These are phyloP conservation scores for Boletus coccyginus DNA, from an alignment of 768 basidiomycete genomes.

Conservation along the genomic window DNA sequence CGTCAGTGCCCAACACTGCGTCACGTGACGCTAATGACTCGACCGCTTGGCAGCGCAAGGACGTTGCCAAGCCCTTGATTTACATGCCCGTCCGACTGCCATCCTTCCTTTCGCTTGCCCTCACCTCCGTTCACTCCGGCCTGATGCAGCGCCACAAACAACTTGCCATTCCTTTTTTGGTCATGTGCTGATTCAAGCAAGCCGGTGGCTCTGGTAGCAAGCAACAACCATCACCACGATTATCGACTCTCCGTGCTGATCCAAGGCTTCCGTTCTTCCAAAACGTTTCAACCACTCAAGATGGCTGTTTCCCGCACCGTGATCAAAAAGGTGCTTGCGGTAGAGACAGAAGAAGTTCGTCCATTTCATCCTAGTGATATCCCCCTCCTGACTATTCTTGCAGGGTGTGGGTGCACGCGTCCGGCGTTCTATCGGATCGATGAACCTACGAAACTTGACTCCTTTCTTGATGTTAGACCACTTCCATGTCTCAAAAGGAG, in stretches of 20 bases:
- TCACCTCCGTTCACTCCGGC: no score
- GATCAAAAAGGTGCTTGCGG: constrained; percentile 71
- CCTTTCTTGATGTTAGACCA: constrained; percentile 93
- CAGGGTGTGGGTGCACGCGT: constrained; percentile 83
- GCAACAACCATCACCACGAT: neutral
- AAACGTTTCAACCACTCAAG: neutral
- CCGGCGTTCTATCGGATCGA: constrained; percentile 80
- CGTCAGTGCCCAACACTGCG: no score
- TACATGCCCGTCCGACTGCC: no score
- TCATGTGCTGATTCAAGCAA: constrained; percentile 7
- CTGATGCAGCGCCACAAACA: no score
- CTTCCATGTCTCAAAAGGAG: constrained; percentile 67
- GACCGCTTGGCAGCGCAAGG: neutral
- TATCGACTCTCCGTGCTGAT: neutral
- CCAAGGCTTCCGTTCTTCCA: neutral
- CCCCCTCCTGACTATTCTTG: neutral
- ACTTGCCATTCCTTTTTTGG: neutral
- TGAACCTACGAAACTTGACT: constrained; percentile 70
- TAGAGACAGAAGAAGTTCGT: constrained; percentile 67
- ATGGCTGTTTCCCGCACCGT: constrained; percentile 60
- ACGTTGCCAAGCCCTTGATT: no score
- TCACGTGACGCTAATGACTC: neutral
- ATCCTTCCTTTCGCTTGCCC: no score
- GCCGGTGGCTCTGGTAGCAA: neutral
- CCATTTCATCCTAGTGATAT: neutral